Evolutionary conservation across 1,139 yeast species (phyloP).

Genomic region (Pneumocystis canis): DNA sequence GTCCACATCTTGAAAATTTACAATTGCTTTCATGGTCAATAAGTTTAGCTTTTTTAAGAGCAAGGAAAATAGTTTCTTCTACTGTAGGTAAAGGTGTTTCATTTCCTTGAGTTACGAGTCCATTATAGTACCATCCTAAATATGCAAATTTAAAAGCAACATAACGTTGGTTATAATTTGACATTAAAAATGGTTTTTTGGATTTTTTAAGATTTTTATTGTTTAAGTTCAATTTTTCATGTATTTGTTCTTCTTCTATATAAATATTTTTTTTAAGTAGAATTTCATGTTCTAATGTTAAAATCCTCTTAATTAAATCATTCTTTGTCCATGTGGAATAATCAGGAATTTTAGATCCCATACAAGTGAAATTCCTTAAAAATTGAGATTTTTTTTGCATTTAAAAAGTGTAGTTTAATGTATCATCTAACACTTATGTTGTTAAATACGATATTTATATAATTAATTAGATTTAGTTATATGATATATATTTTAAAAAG

Average conservation of each 20-base stretch:
- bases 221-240: neutral
- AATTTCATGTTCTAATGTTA: constrained; percentile 31
- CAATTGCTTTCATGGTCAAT: constrained; percentile 39
- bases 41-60: constrained; percentile 51
- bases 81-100: constrained; percentile 75
- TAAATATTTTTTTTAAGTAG: neutral
- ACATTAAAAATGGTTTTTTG: constrained; percentile 40
- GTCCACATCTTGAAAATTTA: constrained; percentile 78
- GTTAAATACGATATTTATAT: no score
- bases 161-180: constrained; percentile 49
- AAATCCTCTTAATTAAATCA: constrained; percentile 35
- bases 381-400: neutral
- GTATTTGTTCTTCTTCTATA: neutral
- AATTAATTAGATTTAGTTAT: neutral
- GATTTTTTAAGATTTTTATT: neutral
- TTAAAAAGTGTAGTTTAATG: neutral
- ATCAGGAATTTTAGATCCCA: constrained; percentile 16
- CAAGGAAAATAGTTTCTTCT: constrained; percentile 60
- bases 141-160: constrained; percentile 76
- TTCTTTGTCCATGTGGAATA: constrained; percentile 39
- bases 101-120: constrained; percentile 66
- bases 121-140: constrained; percentile 86
- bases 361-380: neutral
- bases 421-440: neutral
- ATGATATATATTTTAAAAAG: neutral